Evolutionary conservation across 2,329 filamentous ascomycete species (phyloP).

Genomic region (Cladosporium oxysporum): DNA sequence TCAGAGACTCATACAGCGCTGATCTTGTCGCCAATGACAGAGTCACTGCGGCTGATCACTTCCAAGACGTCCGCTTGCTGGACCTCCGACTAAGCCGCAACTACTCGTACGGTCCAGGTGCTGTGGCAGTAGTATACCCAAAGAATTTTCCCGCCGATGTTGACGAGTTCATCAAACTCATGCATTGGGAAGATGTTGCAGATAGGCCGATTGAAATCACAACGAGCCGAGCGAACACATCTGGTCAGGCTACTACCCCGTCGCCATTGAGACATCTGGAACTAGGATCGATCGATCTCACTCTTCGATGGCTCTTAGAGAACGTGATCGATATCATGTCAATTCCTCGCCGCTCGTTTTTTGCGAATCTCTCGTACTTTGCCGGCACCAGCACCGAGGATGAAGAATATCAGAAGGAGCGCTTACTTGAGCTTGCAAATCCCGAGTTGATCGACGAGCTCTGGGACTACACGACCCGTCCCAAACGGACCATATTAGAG

Average conservation of each 20-base stretch:
- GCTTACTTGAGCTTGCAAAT: constrained; percentile 79
- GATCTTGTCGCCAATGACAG: constrained; percentile 67
- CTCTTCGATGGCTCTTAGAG: constrained; percentile 73
- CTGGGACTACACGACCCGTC: constrained; percentile 92
- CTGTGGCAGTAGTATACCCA: constrained; percentile 78
- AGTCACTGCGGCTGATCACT: constrained; percentile 75
- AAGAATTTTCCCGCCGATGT: constrained; percentile 85
- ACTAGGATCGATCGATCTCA: constrained; percentile 48
- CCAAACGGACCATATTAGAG: constrained; percentile 87
- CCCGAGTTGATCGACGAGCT: constrained; percentile 84
- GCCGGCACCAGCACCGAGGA: constrained; percentile 62
- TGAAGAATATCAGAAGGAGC: constrained; percentile 64
- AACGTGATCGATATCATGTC: constrained; percentile 87
- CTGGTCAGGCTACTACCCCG: constrained; percentile 36
- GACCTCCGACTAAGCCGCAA: constrained; percentile 53
- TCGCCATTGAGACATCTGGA: constrained; percentile 43
- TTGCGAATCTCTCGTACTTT: constrained; percentile 75
- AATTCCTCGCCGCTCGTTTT: constrained; percentile 85
- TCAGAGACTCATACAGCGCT: constrained; percentile 60
- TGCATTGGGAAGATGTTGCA: constrained; percentile 75
- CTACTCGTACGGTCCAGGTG: constrained; percentile 66
- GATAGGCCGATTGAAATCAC: constrained; percentile 65
- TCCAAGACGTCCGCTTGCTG: constrained; percentile 91
- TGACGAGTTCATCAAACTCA: constrained; percentile 72
- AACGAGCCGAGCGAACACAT: constrained; percentile 30